Evolutionary conservation across 306 rosid genomes (phyloP).

Genomic region (Rosa chinensis): DNA sequence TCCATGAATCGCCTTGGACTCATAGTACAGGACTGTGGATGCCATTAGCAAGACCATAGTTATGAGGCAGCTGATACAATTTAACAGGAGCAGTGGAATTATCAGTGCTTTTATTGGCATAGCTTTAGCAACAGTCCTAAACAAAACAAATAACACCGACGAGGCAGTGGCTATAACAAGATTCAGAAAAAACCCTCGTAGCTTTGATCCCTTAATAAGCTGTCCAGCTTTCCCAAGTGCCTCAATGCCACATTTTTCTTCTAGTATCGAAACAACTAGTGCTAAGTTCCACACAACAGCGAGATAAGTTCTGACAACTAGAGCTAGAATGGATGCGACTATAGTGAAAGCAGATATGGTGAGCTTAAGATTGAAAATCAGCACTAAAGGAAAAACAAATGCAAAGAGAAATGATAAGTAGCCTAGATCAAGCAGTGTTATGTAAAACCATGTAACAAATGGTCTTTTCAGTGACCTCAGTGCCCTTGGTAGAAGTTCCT

Average conservation of each 20-base stretch:
- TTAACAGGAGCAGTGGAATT: background rate
- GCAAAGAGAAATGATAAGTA: background rate
- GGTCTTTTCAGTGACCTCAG: slow-evolving; percentile 3
- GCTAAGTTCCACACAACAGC: slow-evolving; percentile 28
- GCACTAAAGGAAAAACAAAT: background rate
- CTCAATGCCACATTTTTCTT: slow-evolving; percentile 28
- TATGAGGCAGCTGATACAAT: background rate
- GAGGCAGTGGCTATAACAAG: background rate
- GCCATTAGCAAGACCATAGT: slow-evolving; percentile 4
- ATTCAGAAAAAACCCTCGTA: slow-evolving; percentile 18
- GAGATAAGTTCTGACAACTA: slow-evolving; percentile 1
- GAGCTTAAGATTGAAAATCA: background rate
- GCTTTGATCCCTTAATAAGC: slow-evolving; percentile 15
- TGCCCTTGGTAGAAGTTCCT: background rate
- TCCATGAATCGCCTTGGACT: slow-evolving; percentile 28
- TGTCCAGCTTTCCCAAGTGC: slow-evolving; percentile 28
- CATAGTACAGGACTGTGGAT: slow-evolving; percentile 20
- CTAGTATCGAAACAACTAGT: slow-evolving; percentile 21
- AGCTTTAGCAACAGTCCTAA: background rate
- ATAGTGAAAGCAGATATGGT: background rate
- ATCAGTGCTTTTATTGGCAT: background rate
- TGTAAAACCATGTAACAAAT: slow-evolving; percentile 14
- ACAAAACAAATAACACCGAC: no score
- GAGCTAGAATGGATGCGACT: background rate
- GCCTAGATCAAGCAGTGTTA: slow-evolving; percentile 11